These are phyloP conservation scores for Xerocomellus intermedius DNA, from an alignment of 768 basidiomycete species.

Conservation along the genomic window DNA sequence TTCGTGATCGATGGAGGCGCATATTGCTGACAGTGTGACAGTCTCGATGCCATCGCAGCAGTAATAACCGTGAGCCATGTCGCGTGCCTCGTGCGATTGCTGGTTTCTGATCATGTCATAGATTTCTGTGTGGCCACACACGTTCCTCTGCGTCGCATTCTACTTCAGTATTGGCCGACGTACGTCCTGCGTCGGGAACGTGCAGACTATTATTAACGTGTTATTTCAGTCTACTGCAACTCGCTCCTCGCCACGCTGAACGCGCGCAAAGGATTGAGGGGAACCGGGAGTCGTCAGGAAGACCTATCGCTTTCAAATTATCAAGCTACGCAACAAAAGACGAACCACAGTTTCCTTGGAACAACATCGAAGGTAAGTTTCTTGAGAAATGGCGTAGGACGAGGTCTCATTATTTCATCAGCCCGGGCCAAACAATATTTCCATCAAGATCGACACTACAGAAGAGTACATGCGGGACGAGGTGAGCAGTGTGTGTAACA, in stretches of 20 bases:
- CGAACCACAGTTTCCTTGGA: not conserved
- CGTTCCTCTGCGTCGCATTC: slow-evolving; percentile 58
- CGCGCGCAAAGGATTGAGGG: slow-evolving; percentile 47
- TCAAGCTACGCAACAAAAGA: slow-evolving; percentile 3
- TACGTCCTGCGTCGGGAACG: slow-evolving; percentile 32
- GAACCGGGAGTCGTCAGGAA: not conserved
- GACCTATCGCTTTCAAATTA: slow-evolving; percentile 8
- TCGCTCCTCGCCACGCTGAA: slow-evolving; percentile 61
- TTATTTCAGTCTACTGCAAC: slow-evolving; percentile 53
- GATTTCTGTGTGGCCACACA: slow-evolving; percentile 47
- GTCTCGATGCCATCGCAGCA: slow-evolving; percentile 55
- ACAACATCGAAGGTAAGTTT: slow-evolving; percentile 7
- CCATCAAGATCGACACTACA: slow-evolving; percentile 65
- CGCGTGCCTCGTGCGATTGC: not conserved
- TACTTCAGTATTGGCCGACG: slow-evolving; percentile 59
- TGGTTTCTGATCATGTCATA: slow-evolving; percentile 18
- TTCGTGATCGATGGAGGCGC: not conserved
- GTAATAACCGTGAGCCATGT: slow-evolving; percentile 43
- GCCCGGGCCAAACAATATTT: slow-evolving; percentile 45
- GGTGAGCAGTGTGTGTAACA: slow-evolving; percentile 11
- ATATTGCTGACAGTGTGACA: slow-evolving; percentile 8
- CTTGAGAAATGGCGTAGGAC: too few relatives aligned
- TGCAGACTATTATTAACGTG: not conserved
- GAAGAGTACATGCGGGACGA: slow-evolving; percentile 48
- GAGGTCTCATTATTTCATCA: not conserved